Evolutionary conservation across 805 yeast species (phyloP).

Genomic region (Wickerhamomyces canadensis): DNA sequence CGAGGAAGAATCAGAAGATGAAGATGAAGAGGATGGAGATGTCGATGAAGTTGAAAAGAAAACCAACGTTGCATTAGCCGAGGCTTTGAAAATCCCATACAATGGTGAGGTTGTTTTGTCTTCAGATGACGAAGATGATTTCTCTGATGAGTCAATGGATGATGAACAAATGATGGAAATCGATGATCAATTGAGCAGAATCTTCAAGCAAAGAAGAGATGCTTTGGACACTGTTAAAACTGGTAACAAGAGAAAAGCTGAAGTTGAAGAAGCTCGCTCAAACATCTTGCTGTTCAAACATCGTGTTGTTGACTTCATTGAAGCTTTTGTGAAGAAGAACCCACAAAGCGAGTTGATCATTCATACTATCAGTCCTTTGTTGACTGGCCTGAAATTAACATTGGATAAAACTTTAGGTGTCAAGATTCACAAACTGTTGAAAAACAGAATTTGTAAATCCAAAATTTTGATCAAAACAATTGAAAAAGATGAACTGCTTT

Average conservation of each 20-base stretch:
- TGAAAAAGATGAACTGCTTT: slow-evolving; percentile 21
- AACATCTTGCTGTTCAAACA: slow-evolving; percentile 74
- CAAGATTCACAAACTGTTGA: slow-evolving; percentile 69
- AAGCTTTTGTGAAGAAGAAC: slow-evolving; percentile 43
- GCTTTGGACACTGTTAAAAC: slow-evolving; percentile 49
- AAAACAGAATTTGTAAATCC: slow-evolving; percentile 50
- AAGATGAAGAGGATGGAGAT: slow-evolving; percentile 23
- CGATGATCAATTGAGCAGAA: slow-evolving; percentile 75
- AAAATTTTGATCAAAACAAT: slow-evolving; percentile 25
- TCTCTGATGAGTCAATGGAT: slow-evolving; percentile 80
- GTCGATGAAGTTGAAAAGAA: slow-evolving; percentile 40
- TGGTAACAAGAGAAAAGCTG: slow-evolving; percentile 66
- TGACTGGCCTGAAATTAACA: slow-evolving; percentile 59
- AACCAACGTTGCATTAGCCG: slow-evolving; percentile 61
- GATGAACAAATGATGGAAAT: slow-evolving; percentile 96
- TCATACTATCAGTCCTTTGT: slow-evolving; percentile 46
- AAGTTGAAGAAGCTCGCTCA: slow-evolving; percentile 73
- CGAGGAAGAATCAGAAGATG: slow-evolving; percentile 25
- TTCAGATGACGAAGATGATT: slow-evolving; percentile 48
- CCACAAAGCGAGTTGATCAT: slow-evolving; percentile 31
- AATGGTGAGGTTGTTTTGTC: slow-evolving; percentile 34
- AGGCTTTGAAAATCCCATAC: slow-evolving; percentile 64
- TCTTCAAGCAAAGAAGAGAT: slow-evolving; percentile 77
- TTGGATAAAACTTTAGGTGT: slow-evolving; percentile 64
- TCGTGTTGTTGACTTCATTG: slow-evolving; percentile 73